Conservation (phyloP, 2,329 filamentous ascomycete species). For the Alternaria infectoria region DNA sequence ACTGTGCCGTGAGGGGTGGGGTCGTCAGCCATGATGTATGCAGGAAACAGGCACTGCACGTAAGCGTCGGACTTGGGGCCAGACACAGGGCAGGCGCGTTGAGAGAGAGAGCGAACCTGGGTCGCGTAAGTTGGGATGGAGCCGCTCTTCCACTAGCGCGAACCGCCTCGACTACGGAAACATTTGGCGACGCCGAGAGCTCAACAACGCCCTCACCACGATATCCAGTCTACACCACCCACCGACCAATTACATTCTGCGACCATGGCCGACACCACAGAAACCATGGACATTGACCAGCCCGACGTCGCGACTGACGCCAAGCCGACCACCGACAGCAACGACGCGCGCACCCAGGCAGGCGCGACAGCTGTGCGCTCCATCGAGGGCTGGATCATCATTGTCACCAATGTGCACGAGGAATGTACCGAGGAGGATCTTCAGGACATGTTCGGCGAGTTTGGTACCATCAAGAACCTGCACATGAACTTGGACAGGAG, state of each 20-base stretch:
- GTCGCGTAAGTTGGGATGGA: slow-evolving; percentile 1
- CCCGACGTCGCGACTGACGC: slow-evolving; percentile 20
- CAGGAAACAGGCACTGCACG: background rate
- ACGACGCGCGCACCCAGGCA: slow-evolving; percentile 73
- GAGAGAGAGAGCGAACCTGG: background rate
- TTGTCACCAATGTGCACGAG: slow-evolving; percentile 86
- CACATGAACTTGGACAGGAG: slow-evolving; percentile 82
- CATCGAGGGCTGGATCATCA: slow-evolving; percentile 88
- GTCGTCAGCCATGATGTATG: slow-evolving; percentile 3
- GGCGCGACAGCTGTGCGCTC: slow-evolving; percentile 83
- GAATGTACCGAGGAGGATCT: slow-evolving; percentile 84
- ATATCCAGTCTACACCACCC: slow-evolving; percentile 1
- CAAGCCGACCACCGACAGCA: slow-evolving; percentile 48
- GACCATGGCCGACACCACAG: slow-evolving; percentile 52
- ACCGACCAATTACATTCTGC: slow-evolving; percentile 6
- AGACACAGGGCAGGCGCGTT: background rate
- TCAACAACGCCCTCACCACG: background rate
- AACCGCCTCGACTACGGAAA: slow-evolving; percentile 7
- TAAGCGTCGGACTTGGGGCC: background rate
- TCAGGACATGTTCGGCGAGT: slow-evolving; percentile 82
- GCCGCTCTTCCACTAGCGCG: slow-evolving; percentile 10
- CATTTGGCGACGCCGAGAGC: slow-evolving; percentile 14
- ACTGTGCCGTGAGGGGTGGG: background rate
- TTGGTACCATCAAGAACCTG: slow-evolving; percentile 84
- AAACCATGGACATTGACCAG: slow-evolving; percentile 53